These are phyloP conservation scores for Candolleomyces eurysporus DNA, from an alignment of 768 basidiomycete species.

Conservation along the genomic window DNA sequence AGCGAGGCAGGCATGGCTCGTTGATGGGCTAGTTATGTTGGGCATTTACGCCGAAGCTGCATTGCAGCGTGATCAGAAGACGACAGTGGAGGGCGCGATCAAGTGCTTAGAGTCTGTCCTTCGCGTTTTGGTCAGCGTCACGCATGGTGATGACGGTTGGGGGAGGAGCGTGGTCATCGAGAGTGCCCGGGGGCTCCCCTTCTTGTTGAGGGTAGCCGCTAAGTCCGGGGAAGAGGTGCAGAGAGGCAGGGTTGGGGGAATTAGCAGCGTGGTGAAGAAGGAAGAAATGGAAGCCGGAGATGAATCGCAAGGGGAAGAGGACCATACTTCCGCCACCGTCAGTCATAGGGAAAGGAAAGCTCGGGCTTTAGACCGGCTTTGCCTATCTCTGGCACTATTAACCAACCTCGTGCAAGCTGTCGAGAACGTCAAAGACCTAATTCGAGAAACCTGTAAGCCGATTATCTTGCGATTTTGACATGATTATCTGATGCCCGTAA, in stretches of 20 bases:
- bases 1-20: constrained; percentile 44
- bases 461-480: background rate
- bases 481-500: background rate
- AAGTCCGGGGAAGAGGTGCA: constrained; percentile 22
- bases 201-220: constrained; percentile 47
- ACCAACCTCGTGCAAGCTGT: constrained; percentile 71
- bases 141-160: constrained; percentile 62
- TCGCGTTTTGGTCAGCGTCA: constrained; percentile 69
- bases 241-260: constrained; percentile 13
- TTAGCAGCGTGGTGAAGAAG: constrained; percentile 12
- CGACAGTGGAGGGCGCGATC: constrained; percentile 25
- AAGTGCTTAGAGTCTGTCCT: constrained; percentile 56
- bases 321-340: background rate
- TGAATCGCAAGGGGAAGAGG: constrained; percentile 12
- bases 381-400: constrained; percentile 71
- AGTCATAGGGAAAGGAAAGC: constrained; percentile 13
- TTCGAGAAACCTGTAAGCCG: constrained; percentile 50
- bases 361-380: constrained; percentile 64
- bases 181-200: constrained; percentile 43
- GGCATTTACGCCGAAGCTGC: constrained; percentile 47
- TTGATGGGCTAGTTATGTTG: constrained; percentile 47
- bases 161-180: constrained; percentile 43
- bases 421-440: constrained; percentile 43
- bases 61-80: constrained; percentile 11
- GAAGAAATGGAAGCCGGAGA: constrained; percentile 10